Evolutionary conservation across 208 protist species (phyloP).

Genomic region (Trichomonas tenax): DNA sequence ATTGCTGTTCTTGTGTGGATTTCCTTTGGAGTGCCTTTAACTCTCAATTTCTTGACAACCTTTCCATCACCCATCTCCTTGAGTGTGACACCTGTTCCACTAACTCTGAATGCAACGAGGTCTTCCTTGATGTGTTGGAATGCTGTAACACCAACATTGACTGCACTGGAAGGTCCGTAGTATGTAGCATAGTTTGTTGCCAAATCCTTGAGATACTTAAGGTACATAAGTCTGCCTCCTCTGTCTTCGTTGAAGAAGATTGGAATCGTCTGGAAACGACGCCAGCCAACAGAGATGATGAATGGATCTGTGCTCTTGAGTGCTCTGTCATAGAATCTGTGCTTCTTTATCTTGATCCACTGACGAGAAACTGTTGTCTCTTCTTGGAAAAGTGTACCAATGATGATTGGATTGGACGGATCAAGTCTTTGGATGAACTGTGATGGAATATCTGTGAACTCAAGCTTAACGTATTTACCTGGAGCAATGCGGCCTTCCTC

Average conservation of each 20-base stretch:
- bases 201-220: conserved; percentile 98
- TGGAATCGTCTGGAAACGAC: conserved; percentile 76
- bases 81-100: conserved; percentile 64
- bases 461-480: conserved; percentile 83
- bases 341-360: conserved; percentile 72
- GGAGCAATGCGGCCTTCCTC: background rate
- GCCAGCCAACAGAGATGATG: conserved; percentile 93
- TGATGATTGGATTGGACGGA: conserved; percentile 32
- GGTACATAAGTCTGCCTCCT: conserved; percentile 75
- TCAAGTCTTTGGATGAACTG: conserved; percentile 65
- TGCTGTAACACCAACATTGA: conserved; percentile 60
- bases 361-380: conserved; percentile 77
- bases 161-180: conserved; percentile 80
- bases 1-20: conserved; percentile 94
- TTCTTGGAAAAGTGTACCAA: conserved; percentile 63
- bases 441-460: conserved; percentile 68
- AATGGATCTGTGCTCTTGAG: conserved; percentile 95
- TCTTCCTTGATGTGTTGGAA: conserved; percentile 35
- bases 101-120: conserved; percentile 13
- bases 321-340: conserved; percentile 84
- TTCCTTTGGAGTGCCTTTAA: conserved; percentile 81
- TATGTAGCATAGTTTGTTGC: conserved; percentile 94
- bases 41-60: conserved; percentile 98
- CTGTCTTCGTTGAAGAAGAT: conserved; percentile 62
- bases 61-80: conserved; percentile 68